A percentile compares a stretch with the other conserved stretches of the same genome.
Evolutionary conservation across 805 yeast genomes (phyloP).

Genomic region (Saccharomycopsis olivae): DNA sequence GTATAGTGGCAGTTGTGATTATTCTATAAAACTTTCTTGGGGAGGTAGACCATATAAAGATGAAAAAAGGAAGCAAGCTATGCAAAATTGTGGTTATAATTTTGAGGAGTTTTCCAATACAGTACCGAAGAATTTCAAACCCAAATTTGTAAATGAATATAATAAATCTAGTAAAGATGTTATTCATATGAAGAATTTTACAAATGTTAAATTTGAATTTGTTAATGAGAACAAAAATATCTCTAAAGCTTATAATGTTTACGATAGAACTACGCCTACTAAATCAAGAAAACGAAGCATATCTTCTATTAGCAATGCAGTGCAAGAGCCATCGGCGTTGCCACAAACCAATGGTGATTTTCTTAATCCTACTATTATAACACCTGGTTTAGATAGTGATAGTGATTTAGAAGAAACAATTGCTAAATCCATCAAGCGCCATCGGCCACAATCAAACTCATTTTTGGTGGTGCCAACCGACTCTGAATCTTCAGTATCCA

Average conservation of each 20-base stretch:
- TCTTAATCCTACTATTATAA: no score
- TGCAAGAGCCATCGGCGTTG: no score
- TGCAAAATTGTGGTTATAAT: slow-evolving; percentile 17
- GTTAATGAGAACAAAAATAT: slow-evolving; percentile 2
- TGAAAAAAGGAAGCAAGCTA: slow-evolving; percentile 19
- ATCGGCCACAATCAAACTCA: no score
- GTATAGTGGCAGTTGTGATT: slow-evolving; percentile 40
- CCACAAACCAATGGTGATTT: no score
- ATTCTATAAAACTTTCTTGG: slow-evolving; percentile 55
- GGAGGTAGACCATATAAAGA: slow-evolving; percentile 60
- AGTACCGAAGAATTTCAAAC: not conserved
- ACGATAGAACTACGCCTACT: not conserved
- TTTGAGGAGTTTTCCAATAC: not conserved
- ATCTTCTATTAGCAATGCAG: no score
- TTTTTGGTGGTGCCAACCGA: no score
- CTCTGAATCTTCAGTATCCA: slow-evolving; percentile 6
- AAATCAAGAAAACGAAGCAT: no score
- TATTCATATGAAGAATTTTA: not conserved
- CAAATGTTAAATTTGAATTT: not conserved
- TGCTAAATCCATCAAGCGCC: no score
- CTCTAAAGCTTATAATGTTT: not conserved
- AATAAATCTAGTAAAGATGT: not conserved
- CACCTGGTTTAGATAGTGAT: no score
- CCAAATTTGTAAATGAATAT: slow-evolving; percentile 1
- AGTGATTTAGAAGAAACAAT: no score